Evolutionary conservation across 441 rosid species (phyloP).

Genomic region (Corymbia calophylla): DNA sequence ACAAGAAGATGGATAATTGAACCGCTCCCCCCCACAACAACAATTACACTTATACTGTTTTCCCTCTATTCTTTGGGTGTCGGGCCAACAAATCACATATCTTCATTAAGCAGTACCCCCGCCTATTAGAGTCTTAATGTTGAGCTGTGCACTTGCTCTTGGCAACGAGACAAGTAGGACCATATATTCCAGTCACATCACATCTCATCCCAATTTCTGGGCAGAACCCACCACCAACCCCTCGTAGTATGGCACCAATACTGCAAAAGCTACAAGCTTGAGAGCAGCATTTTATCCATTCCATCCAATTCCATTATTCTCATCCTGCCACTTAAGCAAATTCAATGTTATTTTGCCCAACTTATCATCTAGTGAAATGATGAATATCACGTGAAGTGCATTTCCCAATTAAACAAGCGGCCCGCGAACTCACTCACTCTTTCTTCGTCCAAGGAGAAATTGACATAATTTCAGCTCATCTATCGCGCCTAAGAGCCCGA

Average conservation of each 20-base stretch:
- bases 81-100: background rate
- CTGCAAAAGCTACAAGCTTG: background rate
- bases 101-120: background rate
- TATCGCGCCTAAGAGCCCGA: background rate
- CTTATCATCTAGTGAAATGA: background rate
- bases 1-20: background rate
- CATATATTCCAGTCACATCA: background rate
- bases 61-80: background rate
- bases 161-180: background rate
- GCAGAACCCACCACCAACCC: background rate
- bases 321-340: background rate
- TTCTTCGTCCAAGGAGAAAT: background rate
- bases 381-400: background rate
- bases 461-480: background rate
- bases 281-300: background rate
- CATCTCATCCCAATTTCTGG: background rate
- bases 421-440: rapidly evolving
- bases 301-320: background rate
- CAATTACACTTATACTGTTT: background rate
- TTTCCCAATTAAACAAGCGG: background rate
- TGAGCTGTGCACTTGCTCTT: background rate
- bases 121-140: background rate
- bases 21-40: background rate
- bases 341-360: rapidly evolving
- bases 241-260: rapidly evolving